These are phyloP conservation scores for Colletotrichum sp. DNA, from an alignment of 2,329 filamentous ascomycete species.

Conservation along the genomic window DNA sequence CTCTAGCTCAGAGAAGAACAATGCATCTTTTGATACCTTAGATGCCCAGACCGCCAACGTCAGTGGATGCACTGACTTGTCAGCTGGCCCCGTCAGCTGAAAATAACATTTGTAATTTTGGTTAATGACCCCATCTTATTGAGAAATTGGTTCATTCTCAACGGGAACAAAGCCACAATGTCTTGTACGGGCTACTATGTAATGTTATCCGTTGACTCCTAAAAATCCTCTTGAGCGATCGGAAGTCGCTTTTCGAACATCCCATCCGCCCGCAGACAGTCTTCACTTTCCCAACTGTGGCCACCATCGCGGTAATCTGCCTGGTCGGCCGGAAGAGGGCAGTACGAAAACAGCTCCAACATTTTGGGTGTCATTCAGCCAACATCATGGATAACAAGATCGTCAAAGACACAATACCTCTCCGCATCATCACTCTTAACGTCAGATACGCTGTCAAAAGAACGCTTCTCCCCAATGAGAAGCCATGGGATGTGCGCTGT, in stretches of 20 bases:
- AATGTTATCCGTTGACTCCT: background rate
- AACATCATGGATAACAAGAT: background rate
- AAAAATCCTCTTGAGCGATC: background rate
- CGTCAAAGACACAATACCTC: slow-evolving; percentile 23
- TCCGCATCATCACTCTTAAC: slow-evolving; percentile 70
- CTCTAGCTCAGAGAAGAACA: background rate
- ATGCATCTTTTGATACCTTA: background rate
- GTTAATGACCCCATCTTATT: background rate
- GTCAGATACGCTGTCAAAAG: slow-evolving; percentile 65
- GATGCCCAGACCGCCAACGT: background rate
- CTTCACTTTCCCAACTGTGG: background rate
- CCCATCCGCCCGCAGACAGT: background rate
- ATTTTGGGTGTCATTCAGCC: background rate
- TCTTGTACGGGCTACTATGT: background rate
- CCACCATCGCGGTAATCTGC: background rate
- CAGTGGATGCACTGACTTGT: background rate
- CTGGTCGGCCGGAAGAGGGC: background rate
- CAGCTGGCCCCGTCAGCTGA: background rate
- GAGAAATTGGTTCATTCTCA: too few species aligned
- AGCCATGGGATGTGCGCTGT: slow-evolving; percentile 61
- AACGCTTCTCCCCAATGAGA: slow-evolving; percentile 56
- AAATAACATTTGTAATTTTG: background rate
- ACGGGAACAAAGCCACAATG: background rate
- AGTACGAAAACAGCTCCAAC: background rate
- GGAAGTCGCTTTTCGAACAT: background rate